Conservation (phyloP, 805 yeast genomes). For the Yarrowia sp. region DNA sequence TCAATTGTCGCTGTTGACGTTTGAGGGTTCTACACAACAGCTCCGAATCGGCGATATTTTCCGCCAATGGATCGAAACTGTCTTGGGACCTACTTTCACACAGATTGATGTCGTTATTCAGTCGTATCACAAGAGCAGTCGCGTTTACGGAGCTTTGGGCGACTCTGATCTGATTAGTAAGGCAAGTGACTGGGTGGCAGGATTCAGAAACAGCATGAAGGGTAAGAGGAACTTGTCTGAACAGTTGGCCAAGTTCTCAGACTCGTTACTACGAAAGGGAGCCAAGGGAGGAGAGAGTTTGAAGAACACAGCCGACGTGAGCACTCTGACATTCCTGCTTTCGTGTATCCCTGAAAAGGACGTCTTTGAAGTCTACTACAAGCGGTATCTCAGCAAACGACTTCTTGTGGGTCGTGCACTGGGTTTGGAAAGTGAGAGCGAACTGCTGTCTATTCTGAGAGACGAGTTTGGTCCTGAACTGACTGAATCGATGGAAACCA, state of each 20-base stretch:
- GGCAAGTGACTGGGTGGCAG: slow-evolving; percentile 20
- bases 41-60: slow-evolving; percentile 24
- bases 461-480: slow-evolving; percentile 88
- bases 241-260: slow-evolving; percentile 47
- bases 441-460: slow-evolving; percentile 79
- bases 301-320: neutral
- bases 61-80: slow-evolving; percentile 26
- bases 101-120: slow-evolving; percentile 5
- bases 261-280: slow-evolving; percentile 46
- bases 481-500: slow-evolving; percentile 87
- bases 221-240: slow-evolving; percentile 44
- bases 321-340: slow-evolving; percentile 70
- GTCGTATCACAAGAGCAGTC: slow-evolving; percentile 7
- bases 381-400: slow-evolving; percentile 85
- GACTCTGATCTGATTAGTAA: neutral
- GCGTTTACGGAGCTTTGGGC: neutral
- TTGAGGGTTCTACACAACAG: slow-evolving; percentile 15
- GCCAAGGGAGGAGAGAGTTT: slow-evolving; percentile 39
- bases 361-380: slow-evolving; percentile 89
- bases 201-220: slow-evolving; percentile 27
- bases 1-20: neutral
- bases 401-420: slow-evolving; percentile 79
- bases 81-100: slow-evolving; percentile 16
- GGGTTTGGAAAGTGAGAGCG: slow-evolving; percentile 79
- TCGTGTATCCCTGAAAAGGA: slow-evolving; percentile 89